Evolutionary conservation across 805 yeast genomes (phyloP).

Genomic region (Vanderwaltozyma yarrowii): DNA sequence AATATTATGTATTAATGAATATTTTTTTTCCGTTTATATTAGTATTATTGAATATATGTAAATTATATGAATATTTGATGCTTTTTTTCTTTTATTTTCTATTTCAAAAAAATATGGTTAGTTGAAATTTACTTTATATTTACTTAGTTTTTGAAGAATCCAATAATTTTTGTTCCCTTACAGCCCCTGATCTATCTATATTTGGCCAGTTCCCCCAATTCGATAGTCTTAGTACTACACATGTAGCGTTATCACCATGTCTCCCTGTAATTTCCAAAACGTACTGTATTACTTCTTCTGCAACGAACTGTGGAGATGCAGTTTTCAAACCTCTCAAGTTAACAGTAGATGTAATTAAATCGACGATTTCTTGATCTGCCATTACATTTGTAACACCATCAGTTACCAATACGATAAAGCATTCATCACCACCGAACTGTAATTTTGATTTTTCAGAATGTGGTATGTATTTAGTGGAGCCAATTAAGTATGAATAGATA

Average conservation of each 20-base stretch:
- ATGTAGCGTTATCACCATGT: constrained; percentile 86
- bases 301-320: constrained; percentile 79
- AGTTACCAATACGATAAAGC: constrained; percentile 68
- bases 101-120: too few relatives aligned
- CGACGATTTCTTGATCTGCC: constrained; percentile 86
- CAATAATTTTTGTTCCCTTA: constrained; percentile 57
- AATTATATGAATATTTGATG: too few relatives aligned
- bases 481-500: constrained; percentile 55
- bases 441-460: constrained; percentile 27
- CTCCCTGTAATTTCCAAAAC: constrained; percentile 75
- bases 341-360: constrained; percentile 64
- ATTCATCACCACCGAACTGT: constrained; percentile 72
- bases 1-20: too few relatives aligned
- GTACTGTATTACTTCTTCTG: constrained; percentile 74
- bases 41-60: too few relatives aligned
- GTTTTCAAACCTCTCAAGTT: constrained; percentile 46
- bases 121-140: too few relatives aligned
- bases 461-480: constrained; percentile 40
- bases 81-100: too few relatives aligned
- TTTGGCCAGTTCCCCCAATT: constrained; percentile 97
- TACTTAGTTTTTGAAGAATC: neutral
- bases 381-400: constrained; percentile 82
- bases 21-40: too few relatives aligned
- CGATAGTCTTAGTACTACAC: constrained; percentile 62
- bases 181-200: constrained; percentile 69